Evolutionary conservation across 2,329 filamentous ascomycete genomes (phyloP), one percentile per base, ranked within the genome.

Genomic region (Hymenoscyphus scutula): DNA sequence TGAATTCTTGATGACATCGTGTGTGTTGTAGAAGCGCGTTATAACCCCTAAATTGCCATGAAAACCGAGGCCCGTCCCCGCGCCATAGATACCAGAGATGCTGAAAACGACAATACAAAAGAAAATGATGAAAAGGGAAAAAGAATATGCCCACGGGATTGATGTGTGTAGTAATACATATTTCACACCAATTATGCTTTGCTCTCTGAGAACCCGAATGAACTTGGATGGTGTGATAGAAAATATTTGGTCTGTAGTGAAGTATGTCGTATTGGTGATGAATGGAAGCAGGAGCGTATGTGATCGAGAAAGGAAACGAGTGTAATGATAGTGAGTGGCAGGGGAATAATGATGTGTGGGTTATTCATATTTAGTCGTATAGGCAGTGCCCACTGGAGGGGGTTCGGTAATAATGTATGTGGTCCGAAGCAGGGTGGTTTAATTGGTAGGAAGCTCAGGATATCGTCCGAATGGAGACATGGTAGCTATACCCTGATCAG

Each of bases 171-270:
- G 13, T 51, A 51, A 51, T 51, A 51, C 45, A 51, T 51, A 23
- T 51, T 19, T 51, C 45, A 51, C 45, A 51, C 45, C 45, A 51
- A 51, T 51, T 48, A 23, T 48, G 41, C n/a, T 23, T 48, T 51
- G 45, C 19, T 23, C 19, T 51, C 45, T 13, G 45, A 8, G 45
- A 13, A 51, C 25, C 45, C 19, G 45, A 51, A 25, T 13, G 25
- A 19, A 51, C n/a, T 25, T 51, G 45, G 45, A 51, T 51, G 45
- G 45, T 51, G 45, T 51, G 45, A 51, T 51, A 51, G 13, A 11
- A 25, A 15, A 37, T 37, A 51, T 51, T 13, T 51, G 6, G 45
- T 51, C 19, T 8, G 19, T 25, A 51, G 10, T 5, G 8, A 23
- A 25, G 25, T 51, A 19, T 51, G 41, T 10, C 11, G 23, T 25